Evolutionary conservation across 805 yeast species (phyloP), one percentile per base, ranked within the genome.

Genomic region (Wickerhamiella parazyma): DNA sequence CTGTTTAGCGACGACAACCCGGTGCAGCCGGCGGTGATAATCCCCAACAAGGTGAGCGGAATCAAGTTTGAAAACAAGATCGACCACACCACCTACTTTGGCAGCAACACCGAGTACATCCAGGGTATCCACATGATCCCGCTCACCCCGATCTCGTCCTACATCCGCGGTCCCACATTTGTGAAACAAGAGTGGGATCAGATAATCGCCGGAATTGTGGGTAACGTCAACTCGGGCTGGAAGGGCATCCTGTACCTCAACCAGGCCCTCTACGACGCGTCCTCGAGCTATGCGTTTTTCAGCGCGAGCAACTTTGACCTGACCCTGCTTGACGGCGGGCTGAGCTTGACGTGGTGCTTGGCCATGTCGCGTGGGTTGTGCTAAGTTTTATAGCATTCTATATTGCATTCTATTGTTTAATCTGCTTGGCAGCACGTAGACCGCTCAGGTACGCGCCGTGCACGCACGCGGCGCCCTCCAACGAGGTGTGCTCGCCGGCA

Each of bases 371-470:
- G 45, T 24, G 91, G 50, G 8, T 35, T 53, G 14, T 6, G 28
- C 18, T 52, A 28, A 40, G 26, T 5, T 12, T 12, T 25, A n/a
- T n/a, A n/a, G n/a, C n/a, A n/a, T n/a, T n/a, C n/a, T n/a, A n/a
- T n/a, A n/a, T n/a, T n/a, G n/a, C n/a, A n/a, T n/a, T n/a, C n/a
- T n/a, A n/a, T n/a, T n/a, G n/a, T n/a, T n/a, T n/a, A n/a, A 26
- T 31, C 28, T 42, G 45, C 11, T 55, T 49, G 0, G 75, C 76
- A 41, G 71, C 76, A 50, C 86, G 64, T 44, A 51, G 56, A 3
- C 86, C 94, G 58, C 87, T 79, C 50, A 67, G 64, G 74, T 84
- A 83, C 0, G 94, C 94, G 1, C 94, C 95, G 58, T 85, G 89
- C 10, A 79, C 87, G 50, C 91, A 83, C 0, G 94, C 94, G 4